Base-by-base conservation (phyloP, 352 stramenopile genomes). In the Pilasporangium apinafurcum region DNA sequence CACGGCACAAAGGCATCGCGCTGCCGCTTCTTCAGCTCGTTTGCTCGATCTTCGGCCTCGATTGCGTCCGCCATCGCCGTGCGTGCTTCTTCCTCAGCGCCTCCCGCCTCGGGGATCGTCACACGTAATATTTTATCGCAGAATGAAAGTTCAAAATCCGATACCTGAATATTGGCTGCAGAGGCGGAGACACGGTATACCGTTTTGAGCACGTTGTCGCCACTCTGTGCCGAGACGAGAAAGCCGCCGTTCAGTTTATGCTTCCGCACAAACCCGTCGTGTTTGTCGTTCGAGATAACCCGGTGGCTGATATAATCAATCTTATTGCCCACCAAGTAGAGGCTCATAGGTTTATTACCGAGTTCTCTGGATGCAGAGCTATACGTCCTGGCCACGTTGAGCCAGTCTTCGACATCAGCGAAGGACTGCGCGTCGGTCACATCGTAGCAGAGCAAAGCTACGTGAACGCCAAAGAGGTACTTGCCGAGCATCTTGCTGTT, bases 281-380 rank as follows among this genome's bases (percentile, higher is more conserved):
- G 81, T 37, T 85, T 74, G 4, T 72, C 68, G 17, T 55, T 78
- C 1, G 62, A 65, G 28, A 95, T 69, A 8, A 84, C 70, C n/a
- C 83, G 75, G 24, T 88, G 67, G 0, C 64, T 70, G 14, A 92
- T 69, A 39, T 95, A 64, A 38, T 95, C 83, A 34, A 84, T 91
- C 52, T 95, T 95, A 59, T 95, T 95, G 26, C 81, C 83, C 4
- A 92, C 74, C 16, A 92, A 53, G 53, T 91, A 90, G 24, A 92
- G 14, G 7, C 73, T 65, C 30, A 73, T 72, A 5, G 58, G 51
- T 13, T 53, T 59, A 14, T 57, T 50, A 18, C 51, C 35, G n/a
- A n/a, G n/a, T n/a, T n/a, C n/a, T 59, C 51, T 70, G 59, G 35
- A 62, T 52, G 1, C 50, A 32, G 21, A 30, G 14, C 27, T 55